A percentile compares a stretch with the other conserved stretches of the same genome.
These are phyloP conservation scores for Coprinopsis cinerea DNA, from an alignment of 768 basidiomycete genomes.

Conservation along the genomic window DNA sequence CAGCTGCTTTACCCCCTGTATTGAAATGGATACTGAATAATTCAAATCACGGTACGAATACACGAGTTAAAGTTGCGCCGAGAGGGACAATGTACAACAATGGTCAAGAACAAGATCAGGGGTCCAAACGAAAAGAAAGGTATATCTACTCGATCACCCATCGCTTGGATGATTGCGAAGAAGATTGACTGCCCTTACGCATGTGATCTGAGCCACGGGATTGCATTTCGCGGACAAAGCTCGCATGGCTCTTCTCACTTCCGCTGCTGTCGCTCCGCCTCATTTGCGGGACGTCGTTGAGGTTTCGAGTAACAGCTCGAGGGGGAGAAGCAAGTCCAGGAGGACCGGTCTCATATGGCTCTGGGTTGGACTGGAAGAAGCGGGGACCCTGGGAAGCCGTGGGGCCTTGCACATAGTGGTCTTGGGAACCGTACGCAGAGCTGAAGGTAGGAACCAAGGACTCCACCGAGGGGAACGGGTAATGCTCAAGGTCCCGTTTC, in stretches of 20 bases:
- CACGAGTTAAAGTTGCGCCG: too few relatives aligned
- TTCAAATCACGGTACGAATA: too few relatives aligned
- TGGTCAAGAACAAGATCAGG: conserved; percentile 1
- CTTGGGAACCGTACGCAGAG: conserved; percentile 29
- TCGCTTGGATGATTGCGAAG: conserved; percentile 29
- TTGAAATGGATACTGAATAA: too few relatives aligned
- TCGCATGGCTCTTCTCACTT: conserved; percentile 34
- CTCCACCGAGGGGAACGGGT: conserved; percentile 54
- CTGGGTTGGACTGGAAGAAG: conserved; percentile 36
- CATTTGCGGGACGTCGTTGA: conserved; percentile 23
- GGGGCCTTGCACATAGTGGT: conserved; percentile 6
- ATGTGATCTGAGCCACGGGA: conserved; percentile 17
- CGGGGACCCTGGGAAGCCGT: conserved; percentile 34
- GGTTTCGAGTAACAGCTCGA: conserved; percentile 30
- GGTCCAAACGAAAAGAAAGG: conserved; percentile 10
- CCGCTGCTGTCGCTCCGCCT: conserved; percentile 20
- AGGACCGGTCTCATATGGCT: conserved; percentile 29
- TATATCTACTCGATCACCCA: conserved; percentile 38
- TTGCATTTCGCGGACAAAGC: conserved; percentile 27
- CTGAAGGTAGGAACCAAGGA: conserved; percentile 52
- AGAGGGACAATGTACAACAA: too few relatives aligned
- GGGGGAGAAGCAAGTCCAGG: conserved; percentile 25
- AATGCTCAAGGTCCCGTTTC: conserved; percentile 37
- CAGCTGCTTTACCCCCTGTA: too few relatives aligned
- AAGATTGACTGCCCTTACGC: conserved; percentile 26